Percentiles rank a stretch among this genome's conserved stretches.
These are phyloP conservation scores for Pholiota adiposa DNA, from an alignment of 1,284 basidiomycete species.

Conservation along the genomic window DNA sequence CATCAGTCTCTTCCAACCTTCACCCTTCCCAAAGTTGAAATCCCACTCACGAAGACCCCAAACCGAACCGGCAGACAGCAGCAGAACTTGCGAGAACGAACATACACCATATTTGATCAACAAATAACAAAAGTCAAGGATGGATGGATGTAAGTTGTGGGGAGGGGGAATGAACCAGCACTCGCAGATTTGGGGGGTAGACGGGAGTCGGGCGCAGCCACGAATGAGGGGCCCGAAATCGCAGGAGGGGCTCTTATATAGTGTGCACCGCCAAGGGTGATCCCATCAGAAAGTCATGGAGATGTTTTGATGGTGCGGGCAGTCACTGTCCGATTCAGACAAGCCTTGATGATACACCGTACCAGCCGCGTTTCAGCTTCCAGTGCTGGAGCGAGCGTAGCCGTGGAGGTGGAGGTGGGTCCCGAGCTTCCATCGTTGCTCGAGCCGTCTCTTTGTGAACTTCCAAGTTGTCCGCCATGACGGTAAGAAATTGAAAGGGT, in stretches of 20 bases:
- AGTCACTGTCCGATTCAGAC: neutral
- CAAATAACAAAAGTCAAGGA: constrained; percentile 20
- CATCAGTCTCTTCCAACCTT: too few species aligned
- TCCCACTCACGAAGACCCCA: constrained; percentile 56
- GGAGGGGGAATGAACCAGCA: constrained; percentile 24
- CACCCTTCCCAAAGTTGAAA: too few species aligned
- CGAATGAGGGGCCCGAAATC: constrained; percentile 28
- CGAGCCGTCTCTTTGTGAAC: too few species aligned
- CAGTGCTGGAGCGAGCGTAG: too few species aligned
- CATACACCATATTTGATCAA: constrained; percentile 39
- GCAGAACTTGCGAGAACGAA: constrained; percentile 54
- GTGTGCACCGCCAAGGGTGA: neutral
- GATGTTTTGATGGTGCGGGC: neutral
- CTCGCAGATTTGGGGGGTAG: constrained; percentile 18
- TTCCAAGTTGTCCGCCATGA: too few species aligned
- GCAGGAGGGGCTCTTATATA: constrained; percentile 25
- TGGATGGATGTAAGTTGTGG: constrained; percentile 10
- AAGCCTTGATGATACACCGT: neutral
- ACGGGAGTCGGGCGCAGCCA: constrained; percentile 43
- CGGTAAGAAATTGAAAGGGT: too few species aligned
- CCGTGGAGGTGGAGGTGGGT: too few species aligned
- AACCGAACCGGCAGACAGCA: constrained; percentile 65
- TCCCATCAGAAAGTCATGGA: constrained; percentile 3
- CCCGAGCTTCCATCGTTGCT: too few species aligned
- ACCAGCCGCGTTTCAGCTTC: neutral